Evolutionary conservation across 1,139 yeast species (phyloP).

Genomic region (Kodamaea sp.): DNA sequence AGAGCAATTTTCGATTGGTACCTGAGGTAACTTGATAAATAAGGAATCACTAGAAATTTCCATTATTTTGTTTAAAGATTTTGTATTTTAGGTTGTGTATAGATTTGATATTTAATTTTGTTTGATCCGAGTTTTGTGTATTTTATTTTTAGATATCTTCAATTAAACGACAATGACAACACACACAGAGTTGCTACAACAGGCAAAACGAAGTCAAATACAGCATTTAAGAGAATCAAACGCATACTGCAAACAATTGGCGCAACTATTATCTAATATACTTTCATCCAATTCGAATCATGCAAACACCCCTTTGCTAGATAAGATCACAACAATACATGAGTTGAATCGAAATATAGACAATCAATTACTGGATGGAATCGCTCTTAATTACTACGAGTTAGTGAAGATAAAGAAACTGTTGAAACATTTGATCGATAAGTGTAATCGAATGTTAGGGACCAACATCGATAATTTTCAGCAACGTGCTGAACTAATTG

Average conservation of each 20-base stretch:
- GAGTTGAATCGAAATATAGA: conserved; percentile 38
- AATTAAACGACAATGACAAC: conserved; percentile 10
- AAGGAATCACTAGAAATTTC: conserved; percentile 3
- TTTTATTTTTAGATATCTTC: not conserved
- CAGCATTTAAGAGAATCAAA: conserved; percentile 28
- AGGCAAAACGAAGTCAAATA: conserved; percentile 38
- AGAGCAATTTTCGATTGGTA: not conserved
- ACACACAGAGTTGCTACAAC: conserved; percentile 29
- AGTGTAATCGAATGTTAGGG: conserved; percentile 16
- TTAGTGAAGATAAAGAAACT: conserved; percentile 21
- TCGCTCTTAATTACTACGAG: conserved; percentile 18
- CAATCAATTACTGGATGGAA: conserved; percentile 23
- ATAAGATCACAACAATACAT: conserved; percentile 45
- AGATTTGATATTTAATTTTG: too few species aligned
- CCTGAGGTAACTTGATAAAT: conserved; percentile 2
- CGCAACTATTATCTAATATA: conserved; percentile 22
- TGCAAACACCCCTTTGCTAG: conserved; percentile 28
- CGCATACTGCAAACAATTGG: conserved; percentile 28
- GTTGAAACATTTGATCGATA: conserved; percentile 18
- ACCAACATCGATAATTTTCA: conserved; percentile 17
- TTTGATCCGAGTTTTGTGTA: too few species aligned
- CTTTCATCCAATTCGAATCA: conserved; percentile 27
- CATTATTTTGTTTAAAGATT: not conserved
- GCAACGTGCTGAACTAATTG: conserved; percentile 20
- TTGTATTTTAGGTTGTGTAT: not conserved